phyloP scores from a whole-genome alignment of 129 eudicot species.

The Centella asiatica region DNA sequence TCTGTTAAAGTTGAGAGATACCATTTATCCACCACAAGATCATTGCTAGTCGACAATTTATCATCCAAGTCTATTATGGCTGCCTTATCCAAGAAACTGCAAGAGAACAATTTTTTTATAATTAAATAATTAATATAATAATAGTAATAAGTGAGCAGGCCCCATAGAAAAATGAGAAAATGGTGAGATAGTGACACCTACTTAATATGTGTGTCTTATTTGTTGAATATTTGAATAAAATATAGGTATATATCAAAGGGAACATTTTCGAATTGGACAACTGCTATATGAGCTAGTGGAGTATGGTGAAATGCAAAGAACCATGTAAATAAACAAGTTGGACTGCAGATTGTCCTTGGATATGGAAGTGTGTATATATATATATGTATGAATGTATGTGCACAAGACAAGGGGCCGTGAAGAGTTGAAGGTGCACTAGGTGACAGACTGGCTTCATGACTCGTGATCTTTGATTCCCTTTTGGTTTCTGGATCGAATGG shows the following conservation, averaged over 20 bases:
- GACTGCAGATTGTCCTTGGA: not conserved
- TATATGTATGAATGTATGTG: not conserved
- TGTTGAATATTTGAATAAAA: not conserved
- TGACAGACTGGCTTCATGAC: not conserved
- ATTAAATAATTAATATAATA: not conserved
- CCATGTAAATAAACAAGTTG: not conserved
- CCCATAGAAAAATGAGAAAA: too few relatives aligned
- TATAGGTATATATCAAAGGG: too few relatives aligned
- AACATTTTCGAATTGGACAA: too few relatives aligned
- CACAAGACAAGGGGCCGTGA: not conserved
- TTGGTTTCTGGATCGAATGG: not conserved
- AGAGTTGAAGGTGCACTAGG: slow-evolving; percentile 2
- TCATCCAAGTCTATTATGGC: slow-evolving; percentile 43
- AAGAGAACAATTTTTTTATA: slow-evolving; percentile 8
- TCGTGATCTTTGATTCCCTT: not conserved
- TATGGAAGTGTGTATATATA: not conserved
- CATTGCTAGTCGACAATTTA: slow-evolving; percentile 13
- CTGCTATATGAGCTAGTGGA: too few relatives aligned
- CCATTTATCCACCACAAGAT: slow-evolving; percentile 48
- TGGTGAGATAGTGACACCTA: too few relatives aligned
- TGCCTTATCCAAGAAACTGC: slow-evolving; percentile 80
- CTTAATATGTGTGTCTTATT: too few relatives aligned
- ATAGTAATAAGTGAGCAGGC: not conserved
- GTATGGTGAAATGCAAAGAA: too few relatives aligned
- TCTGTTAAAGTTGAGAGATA: slow-evolving; percentile 62